Base-by-base conservation (phyloP, 192 early-diverging fungal genomes). In the Coemansia biformis region DNA sequence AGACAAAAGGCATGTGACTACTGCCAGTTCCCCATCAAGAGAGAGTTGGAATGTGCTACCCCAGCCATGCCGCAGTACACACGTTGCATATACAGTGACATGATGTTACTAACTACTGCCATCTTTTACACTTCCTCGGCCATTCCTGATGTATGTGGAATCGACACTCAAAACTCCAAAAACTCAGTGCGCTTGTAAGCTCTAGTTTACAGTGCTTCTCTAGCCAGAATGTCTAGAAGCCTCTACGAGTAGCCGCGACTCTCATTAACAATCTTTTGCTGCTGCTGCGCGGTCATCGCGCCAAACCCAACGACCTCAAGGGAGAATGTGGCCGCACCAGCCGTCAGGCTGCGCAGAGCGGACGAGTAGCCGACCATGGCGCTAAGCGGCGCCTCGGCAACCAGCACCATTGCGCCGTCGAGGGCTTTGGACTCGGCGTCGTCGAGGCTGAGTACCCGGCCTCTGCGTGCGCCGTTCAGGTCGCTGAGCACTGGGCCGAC, bases 281-380 rank as follows among this genome's bases (percentile, higher is more conserved):
- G 81, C 52, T 84, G 73, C 64, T 92, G 87, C 24, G 65, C 62
- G 13, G 76, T 66, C 85, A 93, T 86, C 7, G 78, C 54, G 4
- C 86, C 89, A 74, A 91, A 95, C 1, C 86, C 88, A 44, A 78
- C 65, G 8, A 95, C 76, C 35, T 81, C 77, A 90, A 98, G 92
- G 13, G 83, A 75, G 50, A 93, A 95, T 13, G 78, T 75, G 9
- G 83, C 94, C 3, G 80, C 83, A 12, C 94, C 95, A 2, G 82
- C 88, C 0, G 95, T 92, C 60, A 94, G 65, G n/a, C 86, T 85
- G 24, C 95, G 72, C 53, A 98, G 59, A 2, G 77, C 66, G 4
- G 79, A 83, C 15, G 90, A 79, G 47, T 98, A 98, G 4, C 91
- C 92, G 1, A 93, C 60, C 84, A 96, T 83, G 1, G 84, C 75